A percentile compares a stretch with the other conserved stretches of the same genome.
These are phyloP conservation scores for Cladophialophora carrionii DNA, from an alignment of 2,329 filamentous ascomycete species.

Conservation along the genomic window DNA sequence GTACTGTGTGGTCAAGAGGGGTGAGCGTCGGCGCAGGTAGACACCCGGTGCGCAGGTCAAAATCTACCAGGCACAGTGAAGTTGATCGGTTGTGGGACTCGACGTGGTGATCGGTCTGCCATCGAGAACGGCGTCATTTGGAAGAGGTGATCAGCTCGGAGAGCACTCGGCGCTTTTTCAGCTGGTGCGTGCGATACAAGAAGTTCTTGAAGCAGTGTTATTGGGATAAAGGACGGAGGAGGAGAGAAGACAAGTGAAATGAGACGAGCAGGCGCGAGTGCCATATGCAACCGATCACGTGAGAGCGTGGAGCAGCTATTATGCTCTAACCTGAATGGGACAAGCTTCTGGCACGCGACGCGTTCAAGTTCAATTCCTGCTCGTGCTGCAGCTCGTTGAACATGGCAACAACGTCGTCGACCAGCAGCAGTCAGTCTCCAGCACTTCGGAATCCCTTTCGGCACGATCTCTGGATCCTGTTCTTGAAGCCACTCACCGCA, in stretches of 20 bases:
- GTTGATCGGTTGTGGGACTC: too few relatives aligned
- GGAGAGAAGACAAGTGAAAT: not conserved
- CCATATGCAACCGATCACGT: not conserved
- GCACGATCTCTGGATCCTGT: conserved; percentile 23
- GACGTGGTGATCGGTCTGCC: too few relatives aligned
- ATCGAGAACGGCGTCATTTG: not conserved
- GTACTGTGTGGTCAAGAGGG: too few relatives aligned
- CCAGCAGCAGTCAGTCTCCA: conserved; percentile 10
- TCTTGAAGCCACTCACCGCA: conserved; percentile 22
- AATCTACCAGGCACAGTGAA: too few relatives aligned
- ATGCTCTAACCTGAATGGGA: not conserved
- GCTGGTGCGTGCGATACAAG: not conserved
- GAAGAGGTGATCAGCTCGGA: not conserved
- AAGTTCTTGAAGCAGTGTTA: not conserved
- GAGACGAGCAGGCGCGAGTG: not conserved
- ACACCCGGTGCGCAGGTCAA: too few relatives aligned
- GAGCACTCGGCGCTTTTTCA: not conserved
- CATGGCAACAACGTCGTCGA: conserved; percentile 1
- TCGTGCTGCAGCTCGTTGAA: not conserved
- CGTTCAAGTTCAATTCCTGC: not conserved
- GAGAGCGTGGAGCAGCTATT: not conserved
- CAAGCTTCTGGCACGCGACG: not conserved
- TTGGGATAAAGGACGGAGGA: not conserved
- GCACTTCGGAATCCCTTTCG: conserved; percentile 8
- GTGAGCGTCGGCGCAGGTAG: too few relatives aligned